Evolutionary conservation across 192 early-diverging fungal genomes (phyloP), one percentile per base, ranked within the genome.

Genomic region (Anaeromyces robustus): DNA sequence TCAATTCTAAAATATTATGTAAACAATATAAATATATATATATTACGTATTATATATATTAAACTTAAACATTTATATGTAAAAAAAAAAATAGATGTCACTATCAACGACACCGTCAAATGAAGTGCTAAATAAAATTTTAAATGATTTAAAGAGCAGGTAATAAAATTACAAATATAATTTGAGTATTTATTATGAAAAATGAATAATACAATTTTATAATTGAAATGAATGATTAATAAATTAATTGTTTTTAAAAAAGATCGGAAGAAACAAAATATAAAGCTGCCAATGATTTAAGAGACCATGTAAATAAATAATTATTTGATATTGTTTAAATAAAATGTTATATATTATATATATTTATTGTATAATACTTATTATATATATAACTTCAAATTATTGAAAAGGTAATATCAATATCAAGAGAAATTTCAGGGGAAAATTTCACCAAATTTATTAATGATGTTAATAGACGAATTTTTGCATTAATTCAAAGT

Each of bases 401-500:
- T 32, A 52, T 79, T 77, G 29, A 81, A 19, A 78, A 91, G 87
- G 90, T 90, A n/a, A 81, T 83, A 19, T 79, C 85, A 26, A 83
- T 87, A 29, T 87, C 90, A 29, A 86, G 93, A 26, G 93, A 95
- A 83, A 81, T 94, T 17, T 91, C 93, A 19, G 92, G 89, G 30
- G 92, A 95, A 77, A 86, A 86, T 31, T 88, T 92, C 68, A 89
- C 90, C 41, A 90, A 91, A 82, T 94, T 96, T 82, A 90, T 92
- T 77, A 92, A 89, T 80, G 93, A 96, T 43, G 88, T 96, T 78
- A 94, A 95, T 84, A 87, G 90, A 78, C 87, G 91, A 17, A 94
- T 96, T 68, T 95, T 93, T 86, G 92, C 94, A 82, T 86, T 94
- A 4, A 90, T 95, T 30, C 91, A 94, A 81, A 89, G 90, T 79